Percentiles rank a stretch among this genome's conserved stretches.
phyloP scores from a whole-genome alignment of 2,329 filamentous ascomycete species.

The Basipetospora chlamydospora region DNA sequence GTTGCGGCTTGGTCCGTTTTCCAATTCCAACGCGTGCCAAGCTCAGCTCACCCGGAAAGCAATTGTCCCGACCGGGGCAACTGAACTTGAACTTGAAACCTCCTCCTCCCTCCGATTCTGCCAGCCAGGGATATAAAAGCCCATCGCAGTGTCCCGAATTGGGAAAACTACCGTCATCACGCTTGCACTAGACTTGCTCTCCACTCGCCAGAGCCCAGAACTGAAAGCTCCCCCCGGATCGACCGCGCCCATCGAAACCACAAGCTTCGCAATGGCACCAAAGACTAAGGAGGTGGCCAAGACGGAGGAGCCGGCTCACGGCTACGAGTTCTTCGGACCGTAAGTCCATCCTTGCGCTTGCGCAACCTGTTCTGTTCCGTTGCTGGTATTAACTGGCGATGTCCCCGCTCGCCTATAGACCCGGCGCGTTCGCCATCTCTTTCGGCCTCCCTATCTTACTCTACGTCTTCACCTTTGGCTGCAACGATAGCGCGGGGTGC shows the following conservation, averaged over 20 bases:
- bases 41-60: neutral
- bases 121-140: too few species aligned
- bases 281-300: conserved; percentile 14
- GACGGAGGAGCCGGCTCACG: conserved; percentile 19
- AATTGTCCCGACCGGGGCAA: neutral
- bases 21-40: too few species aligned
- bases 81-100: too few species aligned
- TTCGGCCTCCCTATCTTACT: conserved; percentile 67
- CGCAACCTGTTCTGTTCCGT: neutral
- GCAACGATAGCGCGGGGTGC: conserved; percentile 87
- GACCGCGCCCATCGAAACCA: neutral
- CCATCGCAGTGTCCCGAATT: too few species aligned
- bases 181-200: too few species aligned
- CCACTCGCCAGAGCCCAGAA: too few species aligned
- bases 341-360: conserved; percentile 15
- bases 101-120: too few species aligned
- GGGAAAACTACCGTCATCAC: too few species aligned
- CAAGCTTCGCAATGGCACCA: conserved; percentile 16
- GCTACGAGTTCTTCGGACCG: conserved; percentile 39
- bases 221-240: neutral
- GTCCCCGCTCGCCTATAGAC: conserved; percentile 35
- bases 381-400: conserved; percentile 5
- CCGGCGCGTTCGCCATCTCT: conserved; percentile 63
- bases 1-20: too few species aligned
- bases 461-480: conserved; percentile 69